Evolutionary conservation across 2,329 filamentous ascomycete genomes (phyloP), one percentile per base, ranked within the genome.

Genomic region (Diaporthe batatas): DNA sequence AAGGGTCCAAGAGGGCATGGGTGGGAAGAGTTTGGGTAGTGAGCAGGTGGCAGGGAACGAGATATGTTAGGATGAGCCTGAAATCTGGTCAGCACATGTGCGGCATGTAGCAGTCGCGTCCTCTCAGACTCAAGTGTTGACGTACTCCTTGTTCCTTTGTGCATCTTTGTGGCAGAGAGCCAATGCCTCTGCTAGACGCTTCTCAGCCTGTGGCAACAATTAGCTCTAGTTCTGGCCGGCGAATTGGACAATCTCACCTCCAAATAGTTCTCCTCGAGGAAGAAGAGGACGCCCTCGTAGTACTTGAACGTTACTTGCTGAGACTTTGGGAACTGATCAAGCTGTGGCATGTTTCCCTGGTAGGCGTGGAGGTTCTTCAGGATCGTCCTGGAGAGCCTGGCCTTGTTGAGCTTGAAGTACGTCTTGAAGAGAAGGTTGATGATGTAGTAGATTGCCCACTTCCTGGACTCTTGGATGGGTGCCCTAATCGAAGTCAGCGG

Each of bases 381-480:
- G 65, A 98, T 92, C 76, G 96, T 98, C 80, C 96, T 95, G 23
- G 92, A 97, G 25, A 98, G 86, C n/a, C 91, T 91, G 72, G 97
- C 92, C 44, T 93, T 94, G 83, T 97, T 98, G 75, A 98, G 87
- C 85, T 94, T 97, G 86, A 99, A 99, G 82, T 98, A 98, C 1
- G 95, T 98, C 84, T 98, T 98, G 90, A 99, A 99, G 18, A 98
- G 87, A 10, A 99, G 88, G 80, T 98, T 98, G 79, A 95, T 94
- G 76, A 96, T 92, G 81, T 95, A 95, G 85, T 99, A 99, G 62
- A 98, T 93, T 8, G 94, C 97, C 96, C 96, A 99, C 89, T 98
- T 99, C 70, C 96, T 91, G 11, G 96, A 98, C 78, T 97, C 93
- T 79, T 95, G 91, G 57, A 98, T 86, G 18, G 93, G 91, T 74